phyloP scores from a whole-genome alignment of 148 eudicot species.

The Gaultheria prostrata region DNA sequence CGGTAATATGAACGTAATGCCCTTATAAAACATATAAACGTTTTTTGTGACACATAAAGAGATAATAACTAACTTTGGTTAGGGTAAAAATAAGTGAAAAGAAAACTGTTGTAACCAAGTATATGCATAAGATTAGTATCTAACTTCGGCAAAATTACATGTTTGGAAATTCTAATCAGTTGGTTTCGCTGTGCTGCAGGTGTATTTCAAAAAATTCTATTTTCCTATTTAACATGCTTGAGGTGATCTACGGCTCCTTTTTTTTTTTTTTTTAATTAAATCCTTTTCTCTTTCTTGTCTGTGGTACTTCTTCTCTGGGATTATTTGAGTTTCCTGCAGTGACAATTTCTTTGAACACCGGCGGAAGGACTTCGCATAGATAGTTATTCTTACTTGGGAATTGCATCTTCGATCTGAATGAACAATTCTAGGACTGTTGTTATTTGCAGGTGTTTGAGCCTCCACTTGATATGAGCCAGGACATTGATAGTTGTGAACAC shows the following conservation, averaged over 20 bases:
- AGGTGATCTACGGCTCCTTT: slow-evolving; percentile 40
- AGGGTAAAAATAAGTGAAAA: neutral
- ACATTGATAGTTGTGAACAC: slow-evolving; percentile 46
- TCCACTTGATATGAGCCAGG: slow-evolving; percentile 78
- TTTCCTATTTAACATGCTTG: slow-evolving; percentile 89
- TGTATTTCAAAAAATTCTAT: slow-evolving; percentile 74
- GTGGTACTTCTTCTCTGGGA: neutral
- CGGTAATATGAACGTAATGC: neutral
- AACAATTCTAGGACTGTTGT: neutral
- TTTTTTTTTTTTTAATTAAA: too few relatives aligned
- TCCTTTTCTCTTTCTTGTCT: neutral
- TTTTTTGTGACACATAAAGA: neutral
- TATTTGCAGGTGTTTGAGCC: slow-evolving; percentile 83
- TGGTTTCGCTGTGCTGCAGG: slow-evolving; percentile 47
- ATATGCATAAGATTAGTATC: neutral
- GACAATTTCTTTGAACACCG: neutral
- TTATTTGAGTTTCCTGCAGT: neutral
- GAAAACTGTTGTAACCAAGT: neutral
- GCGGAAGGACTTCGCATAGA: neutral
- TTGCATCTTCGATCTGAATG: neutral
- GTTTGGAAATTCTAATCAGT: slow-evolving; percentile 17
- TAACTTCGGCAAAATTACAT: neutral
- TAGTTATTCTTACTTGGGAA: neutral
- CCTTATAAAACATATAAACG: neutral
- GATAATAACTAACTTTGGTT: neutral